Evolutionary conservation across 2,329 filamentous ascomycete genomes (phyloP).

Genomic region (Lasiodiplodia sp.): DNA sequence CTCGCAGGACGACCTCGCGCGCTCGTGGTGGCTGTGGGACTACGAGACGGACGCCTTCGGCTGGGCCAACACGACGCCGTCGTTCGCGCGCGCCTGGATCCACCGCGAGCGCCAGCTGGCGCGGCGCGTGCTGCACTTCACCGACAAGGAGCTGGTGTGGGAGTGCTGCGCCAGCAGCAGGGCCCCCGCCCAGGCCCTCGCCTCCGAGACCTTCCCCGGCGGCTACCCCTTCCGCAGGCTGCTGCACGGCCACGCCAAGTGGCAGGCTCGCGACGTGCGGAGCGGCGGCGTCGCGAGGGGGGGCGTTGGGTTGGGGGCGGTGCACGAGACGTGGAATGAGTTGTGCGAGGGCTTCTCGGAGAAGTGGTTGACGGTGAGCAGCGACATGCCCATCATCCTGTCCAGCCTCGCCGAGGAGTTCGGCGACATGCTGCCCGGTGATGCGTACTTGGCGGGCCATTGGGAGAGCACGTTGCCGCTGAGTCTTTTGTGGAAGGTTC

Average conservation of each 20-base stretch:
- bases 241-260: neutral
- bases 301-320: neutral
- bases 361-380: neutral
- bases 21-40: neutral
- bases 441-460: neutral
- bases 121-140: neutral
- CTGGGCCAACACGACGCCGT: neutral
- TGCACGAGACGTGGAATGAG: neutral
- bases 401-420: neutral
- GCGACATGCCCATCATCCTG: neutral
- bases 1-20: neutral
- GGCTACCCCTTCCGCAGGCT: neutral
- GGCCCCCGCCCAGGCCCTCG: neutral
- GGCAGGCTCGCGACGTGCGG: neutral
- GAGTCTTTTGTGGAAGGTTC: neutral
- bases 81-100: neutral
- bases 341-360: neutral
- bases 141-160: neutral
- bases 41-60: neutral
- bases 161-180: neutral
- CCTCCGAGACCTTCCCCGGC: neutral
- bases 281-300: neutral
- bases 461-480: neutral
- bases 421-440: neutral
- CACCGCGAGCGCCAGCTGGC: neutral